phyloP scores from a whole-genome alignment of 805 yeast species.

The Starmera quercuum region DNA sequence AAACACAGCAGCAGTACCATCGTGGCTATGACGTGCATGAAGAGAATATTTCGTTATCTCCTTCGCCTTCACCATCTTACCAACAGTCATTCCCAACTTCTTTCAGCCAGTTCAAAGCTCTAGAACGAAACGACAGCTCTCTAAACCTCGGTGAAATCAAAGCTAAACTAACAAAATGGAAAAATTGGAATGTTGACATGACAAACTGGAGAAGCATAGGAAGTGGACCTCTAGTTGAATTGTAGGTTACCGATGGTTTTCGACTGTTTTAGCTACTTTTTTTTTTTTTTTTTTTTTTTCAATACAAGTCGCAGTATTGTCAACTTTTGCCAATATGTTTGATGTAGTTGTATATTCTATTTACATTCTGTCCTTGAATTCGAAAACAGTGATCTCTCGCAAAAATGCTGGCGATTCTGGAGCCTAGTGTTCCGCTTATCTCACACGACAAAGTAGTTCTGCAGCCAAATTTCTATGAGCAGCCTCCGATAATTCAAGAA shows the following conservation, averaged over 20 bases:
- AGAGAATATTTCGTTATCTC: conserved; percentile 11
- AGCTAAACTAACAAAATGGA: conserved; percentile 62
- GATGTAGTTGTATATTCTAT: no score
- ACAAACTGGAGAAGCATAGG: conserved; percentile 70
- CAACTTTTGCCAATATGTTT: no score
- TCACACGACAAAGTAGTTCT: conserved; percentile 74
- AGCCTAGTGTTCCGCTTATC: no score
- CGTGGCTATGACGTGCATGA: conserved; percentile 10
- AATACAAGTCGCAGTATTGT: no score
- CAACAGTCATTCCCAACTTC: conserved; percentile 9
- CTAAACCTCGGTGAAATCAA: conserved; percentile 43
- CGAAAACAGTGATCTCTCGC: no score
- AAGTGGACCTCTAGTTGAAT: conserved; percentile 51
- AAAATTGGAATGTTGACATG: conserved; percentile 84
- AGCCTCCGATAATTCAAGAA: conserved; percentile 82
- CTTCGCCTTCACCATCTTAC: conserved; percentile 16
- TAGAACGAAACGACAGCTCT: conserved; percentile 16
- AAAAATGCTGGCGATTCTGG: no score
- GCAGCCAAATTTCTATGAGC: conserved; percentile 66
- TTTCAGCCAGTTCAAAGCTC: conserved; percentile 9
- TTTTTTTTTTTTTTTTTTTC: conserved; percentile 5
- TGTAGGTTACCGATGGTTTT: conserved; percentile 16
- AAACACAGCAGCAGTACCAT: conserved; percentile 4
- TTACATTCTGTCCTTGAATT: no score
- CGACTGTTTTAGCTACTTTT: not conserved